These are phyloP conservation scores for Ophiostoma montium DNA, from an alignment of 2,329 filamentous ascomycete genomes.

Conservation along the genomic window DNA sequence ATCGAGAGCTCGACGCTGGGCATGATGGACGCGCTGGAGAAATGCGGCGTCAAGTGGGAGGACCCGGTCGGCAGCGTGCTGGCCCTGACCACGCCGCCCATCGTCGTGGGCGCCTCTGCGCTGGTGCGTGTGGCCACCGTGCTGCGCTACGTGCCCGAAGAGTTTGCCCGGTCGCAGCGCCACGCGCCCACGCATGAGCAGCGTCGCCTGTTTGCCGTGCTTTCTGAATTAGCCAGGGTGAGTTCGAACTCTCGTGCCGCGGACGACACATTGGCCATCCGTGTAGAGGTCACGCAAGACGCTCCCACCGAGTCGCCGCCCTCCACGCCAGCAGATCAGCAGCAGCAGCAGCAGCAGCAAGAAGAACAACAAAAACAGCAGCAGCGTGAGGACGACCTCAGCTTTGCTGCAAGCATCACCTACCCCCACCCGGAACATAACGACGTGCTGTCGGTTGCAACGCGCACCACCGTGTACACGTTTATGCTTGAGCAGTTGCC, in stretches of 20 bases:
- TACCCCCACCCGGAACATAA: too few species aligned
- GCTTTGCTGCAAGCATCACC: too few species aligned
- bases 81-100: neutral
- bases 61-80: conserved; percentile 1
- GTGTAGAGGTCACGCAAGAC: too few species aligned
- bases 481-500: too few species aligned
- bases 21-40: conserved; percentile 10
- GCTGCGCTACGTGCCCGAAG: neutral
- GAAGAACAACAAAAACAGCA: too few species aligned
- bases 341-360: too few species aligned
- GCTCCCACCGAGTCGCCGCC: too few species aligned
- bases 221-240: neutral
- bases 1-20: conserved; percentile 1
- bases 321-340: too few species aligned
- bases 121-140: neutral
- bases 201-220: neutral
- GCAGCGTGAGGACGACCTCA: too few species aligned
- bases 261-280: too few species aligned
- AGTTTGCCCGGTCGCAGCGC: neutral
- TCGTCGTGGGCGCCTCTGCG: neutral
- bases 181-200: neutral
- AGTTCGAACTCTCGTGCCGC: neutral
- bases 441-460: too few species aligned
- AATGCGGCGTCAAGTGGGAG: conserved; percentile 8
- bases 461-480: too few species aligned